phyloP scores from a whole-genome alignment of 257 asterid species.

The Nicotiana tabacum region DNA sequence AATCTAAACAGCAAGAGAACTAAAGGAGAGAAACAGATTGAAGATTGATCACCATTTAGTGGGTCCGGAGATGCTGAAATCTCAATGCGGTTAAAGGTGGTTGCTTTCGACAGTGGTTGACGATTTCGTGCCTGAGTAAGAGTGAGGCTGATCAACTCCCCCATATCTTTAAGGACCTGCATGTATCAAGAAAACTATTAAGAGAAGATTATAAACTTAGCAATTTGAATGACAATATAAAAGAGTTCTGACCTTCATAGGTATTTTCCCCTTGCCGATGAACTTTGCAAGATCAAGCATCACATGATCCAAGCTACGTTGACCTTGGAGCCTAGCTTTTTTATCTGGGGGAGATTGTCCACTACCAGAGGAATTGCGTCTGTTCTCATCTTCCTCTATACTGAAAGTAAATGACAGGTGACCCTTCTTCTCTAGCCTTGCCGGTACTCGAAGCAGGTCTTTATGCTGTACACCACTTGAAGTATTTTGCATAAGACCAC shows the following conservation, averaged over 20 bases:
- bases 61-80: slow-evolving; percentile 67
- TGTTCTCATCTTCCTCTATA: slow-evolving; percentile 62
- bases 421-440: slow-evolving; percentile 62
- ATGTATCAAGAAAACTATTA: slow-evolving; percentile 5
- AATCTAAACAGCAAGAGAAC: neutral
- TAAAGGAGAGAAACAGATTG: neutral
- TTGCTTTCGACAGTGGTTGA: slow-evolving; percentile 87
- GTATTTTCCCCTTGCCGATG: slow-evolving; percentile 81
- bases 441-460: slow-evolving; percentile 85
- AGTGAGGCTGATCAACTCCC: slow-evolving; percentile 61
- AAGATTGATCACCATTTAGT: slow-evolving; percentile 52
- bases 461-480: slow-evolving; percentile 33
- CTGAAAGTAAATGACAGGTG: slow-evolving; percentile 72
- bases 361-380: slow-evolving; percentile 30
- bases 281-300: slow-evolving; percentile 83
- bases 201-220: neutral
- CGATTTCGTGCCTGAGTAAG: slow-evolving; percentile 72
- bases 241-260: slow-evolving; percentile 60
- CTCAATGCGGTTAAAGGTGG: slow-evolving; percentile 80
- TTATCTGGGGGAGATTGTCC: slow-evolving; percentile 50
- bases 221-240: neutral
- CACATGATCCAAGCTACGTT: slow-evolving; percentile 55
- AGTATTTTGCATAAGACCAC: slow-evolving; percentile 43
- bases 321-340: slow-evolving; percentile 55
- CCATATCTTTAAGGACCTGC: slow-evolving; percentile 88